Evolutionary conservation across 106 monocot species (phyloP), one percentile per base, ranked within the genome.

Genomic region (Amphibolis antarctica): DNA sequence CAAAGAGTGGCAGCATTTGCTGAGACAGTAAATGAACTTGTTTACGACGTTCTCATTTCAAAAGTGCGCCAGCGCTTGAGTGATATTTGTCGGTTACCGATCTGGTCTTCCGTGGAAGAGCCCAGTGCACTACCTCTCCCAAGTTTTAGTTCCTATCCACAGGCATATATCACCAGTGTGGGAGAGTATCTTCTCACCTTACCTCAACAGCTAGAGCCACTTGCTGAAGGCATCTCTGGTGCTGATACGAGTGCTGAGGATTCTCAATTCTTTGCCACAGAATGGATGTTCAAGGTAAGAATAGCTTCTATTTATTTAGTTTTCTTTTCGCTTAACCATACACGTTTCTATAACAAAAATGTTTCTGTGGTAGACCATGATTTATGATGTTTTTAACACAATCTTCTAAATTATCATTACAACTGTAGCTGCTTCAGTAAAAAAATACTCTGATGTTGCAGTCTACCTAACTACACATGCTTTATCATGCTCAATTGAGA

Each of bases 201-300:
- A 48, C 96, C 96, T 0, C 89, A 86, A 69, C 96, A 96, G 53
- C 63, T 96, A 67, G 96, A 96, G 59, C 89, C 89, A 25, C 71
- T 96, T 52, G 82, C 84, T 19, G 94, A 89, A 73, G 86, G 83
- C 21, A 81, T 84, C 61, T 75, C 89, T 25, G 71, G 66, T 59
- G 66, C 66, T 27, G 88, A 85, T 58, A 55, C 71, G 20, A 63
- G 75, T 27, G 58, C 74, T 59, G 94, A 96, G 54, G 94, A 94
- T 27, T 86, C 86, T 4, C 96, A 96, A 46, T 74, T 96, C 59
- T 90, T 96, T 60, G 96, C 96, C 22, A 90, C 89, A n/a, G 96
- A 96, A 68, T 96, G 96, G 96, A 84, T 96, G 81, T 86, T 89
- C 53, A 96, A 96, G 89, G 89, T 96, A 80, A 77, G 19, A 9